Base-by-base conservation (phyloP, 1,284 basidiomycete species). In the Ceratobasidium sp. region DNA sequence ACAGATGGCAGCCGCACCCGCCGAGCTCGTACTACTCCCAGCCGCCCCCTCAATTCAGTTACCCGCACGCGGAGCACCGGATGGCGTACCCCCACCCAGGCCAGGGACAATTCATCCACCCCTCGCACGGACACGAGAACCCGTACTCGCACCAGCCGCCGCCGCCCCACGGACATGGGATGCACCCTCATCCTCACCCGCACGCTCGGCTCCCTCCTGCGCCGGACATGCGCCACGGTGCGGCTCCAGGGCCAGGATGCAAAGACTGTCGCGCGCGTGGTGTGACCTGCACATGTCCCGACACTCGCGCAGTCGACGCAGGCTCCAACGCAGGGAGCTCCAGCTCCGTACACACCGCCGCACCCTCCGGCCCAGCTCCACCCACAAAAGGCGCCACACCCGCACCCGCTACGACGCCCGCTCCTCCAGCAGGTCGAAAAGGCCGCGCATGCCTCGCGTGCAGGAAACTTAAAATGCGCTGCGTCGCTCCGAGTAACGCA, bases 361-460 rank as follows among this genome's bases (percentile, higher is more conserved):
- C 76, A 0, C 51, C 67, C 31, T 76, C 78, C 5, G 41, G 71
- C n/a, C 47, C 67, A 1, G 73, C 74, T n/a, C 76, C 76, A 0
- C 63, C 19, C 22, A 36, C 54, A 1, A 56, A 53, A 17, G 54
- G 53, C 24, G 53, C 66, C 41, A 59, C 66, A 1, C 66, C 66
- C 27, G 66, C 62, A 3, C 72, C 76, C 7, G 63, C 76, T n/a
- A 67, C 75, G 1, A 36, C 74, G 17, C 36, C 76, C 22, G 36
- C 11, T 4, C 62, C 75, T 15, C 77, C 76, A 29, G 69, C 74
- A 45, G 76, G 77, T n/a, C 76, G 77, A 22, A 71, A 72, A 67
- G 66, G 75, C 31, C 53, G 75, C 41, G 72, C 76, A 1, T 78
- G 78, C 62, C 56, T 75, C 22, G 63, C 63, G 6, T 66, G 73